Base-by-base conservation (phyloP, 768 basidiomycete genomes). In the Dentipellis fragilis region DNA sequence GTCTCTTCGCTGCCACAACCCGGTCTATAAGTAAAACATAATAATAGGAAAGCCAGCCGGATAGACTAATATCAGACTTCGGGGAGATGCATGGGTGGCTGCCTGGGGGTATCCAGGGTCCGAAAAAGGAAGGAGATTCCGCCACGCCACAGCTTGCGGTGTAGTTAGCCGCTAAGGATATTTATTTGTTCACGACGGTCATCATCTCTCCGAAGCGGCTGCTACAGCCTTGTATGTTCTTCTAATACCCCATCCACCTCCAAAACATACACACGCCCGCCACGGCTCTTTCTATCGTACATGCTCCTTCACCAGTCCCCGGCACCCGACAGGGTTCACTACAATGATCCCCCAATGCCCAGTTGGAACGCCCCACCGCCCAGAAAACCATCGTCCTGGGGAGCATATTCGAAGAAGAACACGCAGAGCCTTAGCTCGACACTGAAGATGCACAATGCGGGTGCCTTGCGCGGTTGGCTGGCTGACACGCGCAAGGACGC, bases 381-480 rank as follows among this genome's bases (percentile, higher is more conserved):
- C 59, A 51, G 16, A 34, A 54, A 50, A 10, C 16, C 48, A 10
- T 35, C 21, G 29, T 49, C 29, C 17, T 54, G 60, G 58, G 53
- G 53, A 14, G 55, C 61, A 49, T 53, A 55, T 40, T 51, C 61
- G 29, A 59, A 60, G 49, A 59, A 57, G 55, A 51, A 51, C 2
- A 49, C 50, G 2, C 9, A 54, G 40, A 60, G 54, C 39, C 54
- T 61, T 35, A 61, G 60, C 29, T 61, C 60, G 14, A 61, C 60
- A 17, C 47, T 61, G 49, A 59, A 61, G 54, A 54, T 54, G 49
- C 35, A 19, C 16, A 16, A 51, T 9, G 22, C 45, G 16, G 51
- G 49, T 17, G 53, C 17, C n/a, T 12, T 45, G 14, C 22, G 47
- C 38, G 35, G 53, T 52, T 61, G 60, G 60, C 55, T 54, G 55